phyloP scores from a whole-genome alignment of 495 filamentous ascomycete genomes.

The Cercophora scortea region DNA sequence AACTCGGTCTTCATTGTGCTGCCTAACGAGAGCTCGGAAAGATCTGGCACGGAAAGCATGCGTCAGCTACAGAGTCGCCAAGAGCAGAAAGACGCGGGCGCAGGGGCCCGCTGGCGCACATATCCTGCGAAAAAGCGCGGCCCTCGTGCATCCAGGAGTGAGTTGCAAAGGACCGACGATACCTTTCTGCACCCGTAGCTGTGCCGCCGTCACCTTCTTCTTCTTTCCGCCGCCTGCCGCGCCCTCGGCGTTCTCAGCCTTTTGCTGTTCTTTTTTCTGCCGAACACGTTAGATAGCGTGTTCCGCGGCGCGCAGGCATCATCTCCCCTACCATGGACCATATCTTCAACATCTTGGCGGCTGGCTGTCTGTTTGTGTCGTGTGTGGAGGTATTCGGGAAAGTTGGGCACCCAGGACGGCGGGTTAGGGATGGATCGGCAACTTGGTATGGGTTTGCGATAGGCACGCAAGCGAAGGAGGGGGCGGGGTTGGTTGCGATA shows the following conservation, averaged over 20 bases:
- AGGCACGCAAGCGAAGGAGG: no score
- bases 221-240: conserved; percentile 65
- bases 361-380: background rate
- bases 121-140: no score
- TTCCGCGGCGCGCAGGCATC: background rate
- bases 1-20: conserved; percentile 89
- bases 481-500: no score
- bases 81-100: background rate
- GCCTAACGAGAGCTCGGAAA: conserved; percentile 84
- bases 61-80: background rate
- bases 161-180: conserved; percentile 4
- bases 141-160: background rate
- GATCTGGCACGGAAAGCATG: conserved; percentile 49
- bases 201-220: conserved; percentile 96
- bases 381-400: background rate
- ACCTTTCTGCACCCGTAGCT: conserved; percentile 96
- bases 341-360: conserved; percentile 87
- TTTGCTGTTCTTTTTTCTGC: conserved; percentile 91
- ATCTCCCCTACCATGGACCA: conserved; percentile 82
- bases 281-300: conserved; percentile 6
- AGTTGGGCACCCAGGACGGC: no score
- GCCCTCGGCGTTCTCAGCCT: conserved; percentile 76
- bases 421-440: no score
- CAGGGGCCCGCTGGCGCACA: no score
- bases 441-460: no score